Conservation (phyloP, 306 rosid genomes). For the Casuarina glauca region DNA sequence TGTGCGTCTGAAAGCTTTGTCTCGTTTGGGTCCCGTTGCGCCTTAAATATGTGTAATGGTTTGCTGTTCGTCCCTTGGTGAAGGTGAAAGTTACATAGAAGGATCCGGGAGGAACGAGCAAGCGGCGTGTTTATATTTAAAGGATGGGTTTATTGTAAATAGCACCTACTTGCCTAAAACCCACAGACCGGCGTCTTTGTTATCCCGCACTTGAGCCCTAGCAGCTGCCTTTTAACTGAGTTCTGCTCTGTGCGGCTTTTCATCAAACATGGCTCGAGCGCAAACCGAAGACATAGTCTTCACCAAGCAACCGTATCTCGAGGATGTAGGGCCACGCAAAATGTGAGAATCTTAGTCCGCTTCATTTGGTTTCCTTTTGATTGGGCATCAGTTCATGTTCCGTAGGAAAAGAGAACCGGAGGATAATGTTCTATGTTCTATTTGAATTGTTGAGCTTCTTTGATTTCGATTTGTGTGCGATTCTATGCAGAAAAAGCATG, state of each 20-base stretch:
- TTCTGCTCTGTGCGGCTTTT: neutral
- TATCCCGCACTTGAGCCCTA: neutral
- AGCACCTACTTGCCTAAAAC: neutral
- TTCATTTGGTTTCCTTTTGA: neutral
- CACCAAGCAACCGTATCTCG: constrained; percentile 77
- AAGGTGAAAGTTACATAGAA: constrained; percentile 19
- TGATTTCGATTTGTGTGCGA: neutral
- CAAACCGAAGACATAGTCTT: constrained; percentile 48
- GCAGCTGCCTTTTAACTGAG: neutral
- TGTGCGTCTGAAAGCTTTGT: no score
- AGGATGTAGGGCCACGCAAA: constrained; percentile 64
- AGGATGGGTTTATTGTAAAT: no score
- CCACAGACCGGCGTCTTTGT: neutral
- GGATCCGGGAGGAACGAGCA: no score
- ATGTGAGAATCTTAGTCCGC: constrained; percentile 41
- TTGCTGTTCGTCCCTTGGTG: neutral
- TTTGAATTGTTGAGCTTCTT: neutral
- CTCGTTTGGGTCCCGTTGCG: constrained; percentile 27
- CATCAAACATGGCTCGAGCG: constrained; percentile 36
- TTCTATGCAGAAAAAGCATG: constrained; percentile 57
- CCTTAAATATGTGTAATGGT: constrained; percentile 33
- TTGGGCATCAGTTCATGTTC: neutral
- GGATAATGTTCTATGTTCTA: neutral
- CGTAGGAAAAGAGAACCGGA: neutral
- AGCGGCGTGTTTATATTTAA: no score